A percentile compares a stretch with the other conserved stretches of the same genome.
These are phyloP conservation scores for Ceratocystis smalleyi DNA, from an alignment of 2,329 filamentous ascomycete genomes.

Conservation along the genomic window DNA sequence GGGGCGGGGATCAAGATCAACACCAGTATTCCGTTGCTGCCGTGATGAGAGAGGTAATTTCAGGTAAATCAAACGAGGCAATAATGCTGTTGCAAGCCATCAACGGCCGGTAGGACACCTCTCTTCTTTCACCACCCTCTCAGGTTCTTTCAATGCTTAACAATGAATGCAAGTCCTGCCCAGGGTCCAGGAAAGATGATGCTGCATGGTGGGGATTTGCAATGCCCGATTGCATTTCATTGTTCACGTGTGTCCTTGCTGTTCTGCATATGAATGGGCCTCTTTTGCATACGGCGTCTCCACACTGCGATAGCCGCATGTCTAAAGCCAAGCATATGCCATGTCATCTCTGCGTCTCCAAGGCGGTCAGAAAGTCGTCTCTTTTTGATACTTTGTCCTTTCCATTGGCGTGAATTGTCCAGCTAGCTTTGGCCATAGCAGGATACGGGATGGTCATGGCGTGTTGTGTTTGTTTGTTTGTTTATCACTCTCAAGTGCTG, in stretches of 20 bases:
- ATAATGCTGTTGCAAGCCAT: neutral
- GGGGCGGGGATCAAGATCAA: neutral
- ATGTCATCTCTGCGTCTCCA: neutral
- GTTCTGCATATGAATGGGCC: too few species aligned
- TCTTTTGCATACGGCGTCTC: neutral
- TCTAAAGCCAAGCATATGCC: neutral
- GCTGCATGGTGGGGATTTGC: neutral
- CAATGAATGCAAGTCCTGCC: neutral
- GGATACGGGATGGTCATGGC: constrained; percentile 3
- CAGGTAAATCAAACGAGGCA: neutral
- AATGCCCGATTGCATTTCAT: neutral
- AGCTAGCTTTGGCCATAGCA: neutral
- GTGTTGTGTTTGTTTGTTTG: neutral
- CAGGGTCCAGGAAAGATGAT: too few species aligned
- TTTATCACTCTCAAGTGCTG: neutral
- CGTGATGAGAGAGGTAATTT: neutral
- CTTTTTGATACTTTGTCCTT: neutral
- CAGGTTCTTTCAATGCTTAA: neutral
- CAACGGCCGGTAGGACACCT: too few species aligned
- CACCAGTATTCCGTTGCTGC: neutral
- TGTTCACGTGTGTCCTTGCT: too few species aligned
- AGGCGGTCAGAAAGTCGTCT: neutral
- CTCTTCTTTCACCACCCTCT: neutral
- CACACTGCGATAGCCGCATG: neutral
- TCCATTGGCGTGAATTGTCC: neutral